Evolutionary conservation across 805 yeast genomes (phyloP).

Genomic region (Ogataea ramenticola): DNA sequence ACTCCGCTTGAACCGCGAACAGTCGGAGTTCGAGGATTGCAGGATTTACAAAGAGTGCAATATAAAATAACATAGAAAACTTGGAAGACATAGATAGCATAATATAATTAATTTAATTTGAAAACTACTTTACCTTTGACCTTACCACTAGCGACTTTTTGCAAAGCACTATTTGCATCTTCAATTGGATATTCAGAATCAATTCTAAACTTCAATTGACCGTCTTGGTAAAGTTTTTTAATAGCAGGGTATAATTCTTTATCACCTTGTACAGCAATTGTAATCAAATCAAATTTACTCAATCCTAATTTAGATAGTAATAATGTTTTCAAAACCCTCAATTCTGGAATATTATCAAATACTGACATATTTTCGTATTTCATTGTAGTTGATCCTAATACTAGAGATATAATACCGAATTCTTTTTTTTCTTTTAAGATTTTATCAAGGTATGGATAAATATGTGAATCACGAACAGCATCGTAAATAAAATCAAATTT

Average conservation of each 20-base stretch:
- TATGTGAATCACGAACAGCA: slow-evolving; percentile 51
- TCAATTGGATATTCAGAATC: slow-evolving; percentile 48
- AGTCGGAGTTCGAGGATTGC: too few species aligned
- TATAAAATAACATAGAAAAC: too few species aligned
- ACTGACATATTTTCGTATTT: slow-evolving; percentile 24
- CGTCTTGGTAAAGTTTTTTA: slow-evolving; percentile 37
- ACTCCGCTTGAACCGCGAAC: too few species aligned
- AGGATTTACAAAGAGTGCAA: too few species aligned
- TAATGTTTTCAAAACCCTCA: slow-evolving; percentile 9
- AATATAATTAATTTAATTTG: slow-evolving; percentile 18
- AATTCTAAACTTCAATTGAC: slow-evolving; percentile 36
- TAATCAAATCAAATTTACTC: slow-evolving; percentile 2
- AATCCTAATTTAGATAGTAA: slow-evolving; percentile 10
- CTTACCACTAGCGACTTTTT: slow-evolving; percentile 34
- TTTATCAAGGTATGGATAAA: slow-evolving; percentile 34
- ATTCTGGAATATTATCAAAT: slow-evolving; percentile 18
- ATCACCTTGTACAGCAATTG: slow-evolving; percentile 5
- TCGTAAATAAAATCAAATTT: slow-evolving; percentile 60
- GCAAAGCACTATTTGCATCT: slow-evolving; percentile 44
- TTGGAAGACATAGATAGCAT: too few species aligned
- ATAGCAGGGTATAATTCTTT: slow-evolving; percentile 23
- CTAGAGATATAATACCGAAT: slow-evolving; percentile 43
- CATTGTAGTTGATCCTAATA: slow-evolving; percentile 48
- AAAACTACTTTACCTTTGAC: slow-evolving; percentile 68
- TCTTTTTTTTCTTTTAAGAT: slow-evolving; percentile 39